Base-by-base conservation (phyloP, 1,284 basidiomycete genomes). In the Xerocomus cyaneibrunnescens region DNA sequence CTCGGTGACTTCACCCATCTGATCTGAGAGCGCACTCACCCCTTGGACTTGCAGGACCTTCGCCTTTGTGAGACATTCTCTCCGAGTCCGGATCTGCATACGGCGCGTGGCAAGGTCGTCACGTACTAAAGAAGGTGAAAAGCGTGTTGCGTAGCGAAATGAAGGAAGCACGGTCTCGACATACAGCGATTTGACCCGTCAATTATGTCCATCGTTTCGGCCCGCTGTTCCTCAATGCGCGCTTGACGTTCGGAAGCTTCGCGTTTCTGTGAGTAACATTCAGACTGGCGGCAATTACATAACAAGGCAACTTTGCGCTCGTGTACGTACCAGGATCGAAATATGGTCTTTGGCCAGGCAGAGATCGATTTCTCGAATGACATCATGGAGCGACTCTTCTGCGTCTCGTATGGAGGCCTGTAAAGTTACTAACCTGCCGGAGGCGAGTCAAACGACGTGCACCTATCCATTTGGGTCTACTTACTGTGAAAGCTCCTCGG, bases 401-500 rank as follows among this genome's bases (percentile, higher is more conserved):
- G 83, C 85, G 59, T 92, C 89, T 30, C 74, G 62, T 48, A 93
- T 81, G 46, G 79, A 80, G 21, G 82, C 74, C 60, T 92, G 88
- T 28, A 91, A 66, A 48, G 80, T 84, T 35, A 83, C 83, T 25
- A 93, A 72, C 64, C 91, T 92, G 49, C 45, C 38, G 22, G 17
- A 40, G 12, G 13, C 21, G 23, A 54, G 44, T 45, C 25, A 45
- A 36, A 14, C 23, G 31, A 37, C 14, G 14, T 19, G 10, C 28
- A 52, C 45, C 42, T 51, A 38, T 57, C 44, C 32, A 47, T 48
- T 34, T 45, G 52, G 27, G 45, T 37, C n/a, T 36, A 70, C 81
- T 55, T 56, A 89, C 88, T 83, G 84, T 57, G 84, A 78, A 23
- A 91, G 70, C 55, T 88, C 85, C 52, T 87, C 84, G 75, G 78